A percentile compares a stretch with the other conserved stretches of the same genome.
Conservation (phyloP, 768 basidiomycete genomes). For the Suillus luteus region DNA sequence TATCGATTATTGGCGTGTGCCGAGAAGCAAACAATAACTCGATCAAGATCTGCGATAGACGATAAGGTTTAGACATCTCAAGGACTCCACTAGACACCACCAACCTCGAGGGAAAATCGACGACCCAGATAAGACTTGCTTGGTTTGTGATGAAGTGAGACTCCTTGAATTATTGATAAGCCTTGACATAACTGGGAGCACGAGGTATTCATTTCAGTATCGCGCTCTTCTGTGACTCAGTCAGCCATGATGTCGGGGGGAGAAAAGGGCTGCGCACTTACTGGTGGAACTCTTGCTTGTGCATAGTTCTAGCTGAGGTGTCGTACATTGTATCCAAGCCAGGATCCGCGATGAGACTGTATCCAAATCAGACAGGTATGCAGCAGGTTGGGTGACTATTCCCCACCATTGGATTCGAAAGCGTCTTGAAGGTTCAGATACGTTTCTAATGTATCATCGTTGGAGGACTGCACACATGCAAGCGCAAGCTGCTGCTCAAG, state of each 20-base stretch:
- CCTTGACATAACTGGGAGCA: conserved; percentile 57
- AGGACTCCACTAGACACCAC: conserved; percentile 16
- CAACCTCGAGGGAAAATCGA: conserved; percentile 66
- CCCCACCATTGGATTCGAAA: conserved; percentile 82
- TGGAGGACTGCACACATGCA: conserved; percentile 46
- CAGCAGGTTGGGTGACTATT: conserved; percentile 4
- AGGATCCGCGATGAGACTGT: conserved; percentile 72
- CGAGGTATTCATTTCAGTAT: conserved; percentile 49
- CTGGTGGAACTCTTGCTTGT: conserved; percentile 48
- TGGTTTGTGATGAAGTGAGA: conserved; percentile 63
- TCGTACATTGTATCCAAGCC: conserved; percentile 58
- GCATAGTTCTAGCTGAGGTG: conserved; percentile 50
- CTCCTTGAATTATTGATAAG: conserved; percentile 76
- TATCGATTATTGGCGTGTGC: conserved; percentile 48
- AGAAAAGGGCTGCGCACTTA: conserved; percentile 26
- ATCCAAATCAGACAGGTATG: conserved; percentile 14
- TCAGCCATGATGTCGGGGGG: conserved; percentile 7
- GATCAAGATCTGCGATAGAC: conserved; percentile 58
- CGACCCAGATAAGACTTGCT: conserved; percentile 75
- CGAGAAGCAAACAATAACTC: conserved; percentile 71
- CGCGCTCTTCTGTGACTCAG: conserved; percentile 39
- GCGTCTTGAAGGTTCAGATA: conserved; percentile 74
- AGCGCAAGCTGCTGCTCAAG: conserved; percentile 58
- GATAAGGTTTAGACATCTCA: conserved; percentile 11
- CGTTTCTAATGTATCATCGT: conserved; percentile 46